These are phyloP conservation scores for Aspergillus sp. DNA, from an alignment of 2,329 filamentous ascomycete species.

Conservation along the genomic window DNA sequence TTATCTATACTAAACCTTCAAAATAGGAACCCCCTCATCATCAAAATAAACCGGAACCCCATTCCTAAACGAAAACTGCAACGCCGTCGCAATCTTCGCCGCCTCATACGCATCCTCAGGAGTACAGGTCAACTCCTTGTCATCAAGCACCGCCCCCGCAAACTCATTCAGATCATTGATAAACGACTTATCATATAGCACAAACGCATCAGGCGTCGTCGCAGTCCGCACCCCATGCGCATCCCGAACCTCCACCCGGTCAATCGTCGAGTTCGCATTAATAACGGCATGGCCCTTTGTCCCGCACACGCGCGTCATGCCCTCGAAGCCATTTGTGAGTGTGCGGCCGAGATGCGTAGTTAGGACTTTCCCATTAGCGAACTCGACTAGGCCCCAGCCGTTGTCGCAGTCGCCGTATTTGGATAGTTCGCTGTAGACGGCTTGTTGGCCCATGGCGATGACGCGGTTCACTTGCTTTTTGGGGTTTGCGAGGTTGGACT, in stretches of 20 bases:
- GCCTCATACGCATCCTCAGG: conserved; percentile 12
- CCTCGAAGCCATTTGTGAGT: conserved; percentile 38
- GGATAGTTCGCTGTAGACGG: conserved; percentile 8
- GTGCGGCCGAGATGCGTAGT: conserved; percentile 38
- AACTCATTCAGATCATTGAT: conserved; percentile 8
- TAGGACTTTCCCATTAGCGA: conserved; percentile 38
- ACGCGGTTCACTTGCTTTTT: conserved; percentile 12
- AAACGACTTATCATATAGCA: conserved; percentile 8
- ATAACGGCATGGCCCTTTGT: too few species aligned
- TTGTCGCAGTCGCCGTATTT: conserved; percentile 10
- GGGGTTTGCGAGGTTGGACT: conserved; percentile 4
- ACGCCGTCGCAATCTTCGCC: conserved; percentile 4
- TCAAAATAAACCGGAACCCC: conserved; percentile 13
- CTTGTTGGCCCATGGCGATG: conserved; percentile 7
- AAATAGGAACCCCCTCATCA: conserved; percentile 7
- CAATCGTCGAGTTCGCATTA: too few species aligned
- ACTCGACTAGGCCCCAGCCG: conserved; percentile 39
- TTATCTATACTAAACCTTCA: not conserved
- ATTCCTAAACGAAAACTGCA: conserved; percentile 10
- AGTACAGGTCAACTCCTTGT: not conserved
- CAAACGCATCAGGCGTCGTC: conserved; percentile 6
- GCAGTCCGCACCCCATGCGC: not conserved
- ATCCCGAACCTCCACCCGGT: not conserved
- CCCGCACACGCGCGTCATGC: conserved; percentile 33
- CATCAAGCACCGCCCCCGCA: conserved; percentile 7